Evolutionary conservation across 2,329 filamentous ascomycete species (phyloP).

Genomic region (Venturiaceae sp.): DNA sequence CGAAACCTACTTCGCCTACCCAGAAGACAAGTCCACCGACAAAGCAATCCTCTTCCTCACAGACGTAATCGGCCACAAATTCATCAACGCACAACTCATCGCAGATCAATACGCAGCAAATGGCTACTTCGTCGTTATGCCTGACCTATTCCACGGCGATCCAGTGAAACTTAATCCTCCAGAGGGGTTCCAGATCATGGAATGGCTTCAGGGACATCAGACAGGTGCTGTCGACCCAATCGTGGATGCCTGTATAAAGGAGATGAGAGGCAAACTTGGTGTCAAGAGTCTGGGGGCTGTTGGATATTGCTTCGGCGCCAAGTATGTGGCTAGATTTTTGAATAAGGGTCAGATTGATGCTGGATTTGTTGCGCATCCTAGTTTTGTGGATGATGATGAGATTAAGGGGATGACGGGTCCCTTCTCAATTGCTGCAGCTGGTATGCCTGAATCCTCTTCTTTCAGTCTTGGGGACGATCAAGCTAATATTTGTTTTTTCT

Average conservation of each 20-base stretch:
- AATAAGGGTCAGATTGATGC: conserved; percentile 50
- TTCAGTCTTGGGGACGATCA: not conserved
- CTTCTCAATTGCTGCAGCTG: conserved; percentile 52
- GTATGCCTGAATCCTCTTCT: conserved; percentile 21
- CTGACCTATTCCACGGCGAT: conserved; percentile 64
- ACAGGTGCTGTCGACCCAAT: conserved; percentile 41
- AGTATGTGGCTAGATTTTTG: conserved; percentile 54
- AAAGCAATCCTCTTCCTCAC: conserved; percentile 47
- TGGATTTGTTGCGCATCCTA: conserved; percentile 68
- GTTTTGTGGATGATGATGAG: conserved; percentile 57
- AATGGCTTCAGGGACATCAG: conserved; percentile 38
- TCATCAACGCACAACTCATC: conserved; percentile 45
- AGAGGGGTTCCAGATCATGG: conserved; percentile 37
- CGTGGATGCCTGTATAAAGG: conserved; percentile 35
- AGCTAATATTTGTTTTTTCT: not conserved
- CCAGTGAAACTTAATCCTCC: conserved; percentile 44
- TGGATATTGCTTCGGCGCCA: conserved; percentile 42
- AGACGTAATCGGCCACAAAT: conserved; percentile 49
- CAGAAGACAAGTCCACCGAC: conserved; percentile 40
- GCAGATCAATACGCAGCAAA: conserved; percentile 68
- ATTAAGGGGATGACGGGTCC: conserved; percentile 47
- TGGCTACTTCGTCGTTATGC: conserved; percentile 59
- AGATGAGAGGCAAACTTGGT: conserved; percentile 39
- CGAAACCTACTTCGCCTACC: conserved; percentile 46
- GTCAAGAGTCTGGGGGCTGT: conserved; percentile 36